Evolutionary conservation across 2,329 filamentous ascomycete genomes (phyloP).

Genomic region (Xylariales sp.): DNA sequence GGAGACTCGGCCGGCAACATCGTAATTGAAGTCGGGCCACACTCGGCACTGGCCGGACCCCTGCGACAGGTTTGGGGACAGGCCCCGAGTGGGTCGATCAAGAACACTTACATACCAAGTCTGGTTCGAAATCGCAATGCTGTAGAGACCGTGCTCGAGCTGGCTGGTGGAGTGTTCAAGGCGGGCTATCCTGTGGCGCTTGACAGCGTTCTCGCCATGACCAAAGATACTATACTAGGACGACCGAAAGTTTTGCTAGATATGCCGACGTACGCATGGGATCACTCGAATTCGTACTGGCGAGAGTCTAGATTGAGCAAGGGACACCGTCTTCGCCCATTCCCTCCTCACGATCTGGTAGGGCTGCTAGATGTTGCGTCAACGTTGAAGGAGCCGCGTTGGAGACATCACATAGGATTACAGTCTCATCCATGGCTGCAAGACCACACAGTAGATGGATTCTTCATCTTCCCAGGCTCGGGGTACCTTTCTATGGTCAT

Average conservation of each 20-base stretch:
- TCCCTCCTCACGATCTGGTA: conserved; percentile 4
- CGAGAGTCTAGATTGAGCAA: conserved; percentile 7
- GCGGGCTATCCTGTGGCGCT: neutral
- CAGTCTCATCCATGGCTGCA: conserved; percentile 8
- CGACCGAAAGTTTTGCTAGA: neutral
- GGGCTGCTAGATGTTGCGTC: neutral
- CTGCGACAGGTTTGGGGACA: conserved; percentile 7
- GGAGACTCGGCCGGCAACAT: conserved; percentile 5
- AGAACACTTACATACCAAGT: conserved; percentile 1
- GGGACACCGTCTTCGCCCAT: neutral
- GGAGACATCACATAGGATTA: conserved; percentile 4
- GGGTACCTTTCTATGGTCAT: conserved; percentile 6
- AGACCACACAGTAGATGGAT: conserved; percentile 5
- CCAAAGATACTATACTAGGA: neutral
- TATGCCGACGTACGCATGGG: conserved; percentile 9
- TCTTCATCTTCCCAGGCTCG: conserved; percentile 4
- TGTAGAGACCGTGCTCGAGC: neutral
- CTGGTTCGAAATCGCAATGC: neutral
- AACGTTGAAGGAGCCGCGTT: conserved; percentile 2
- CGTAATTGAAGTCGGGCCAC: conserved; percentile 10
- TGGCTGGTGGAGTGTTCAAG: neutral
- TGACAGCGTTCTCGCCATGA: neutral
- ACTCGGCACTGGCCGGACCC: conserved; percentile 7
- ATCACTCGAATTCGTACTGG: conserved; percentile 8
- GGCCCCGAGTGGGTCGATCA: neutral